Percentiles rank a stretch among this genome's conserved stretches.
Evolutionary conservation across 1,139 yeast species (phyloP).

Genomic region (Taphrina pruni): DNA sequence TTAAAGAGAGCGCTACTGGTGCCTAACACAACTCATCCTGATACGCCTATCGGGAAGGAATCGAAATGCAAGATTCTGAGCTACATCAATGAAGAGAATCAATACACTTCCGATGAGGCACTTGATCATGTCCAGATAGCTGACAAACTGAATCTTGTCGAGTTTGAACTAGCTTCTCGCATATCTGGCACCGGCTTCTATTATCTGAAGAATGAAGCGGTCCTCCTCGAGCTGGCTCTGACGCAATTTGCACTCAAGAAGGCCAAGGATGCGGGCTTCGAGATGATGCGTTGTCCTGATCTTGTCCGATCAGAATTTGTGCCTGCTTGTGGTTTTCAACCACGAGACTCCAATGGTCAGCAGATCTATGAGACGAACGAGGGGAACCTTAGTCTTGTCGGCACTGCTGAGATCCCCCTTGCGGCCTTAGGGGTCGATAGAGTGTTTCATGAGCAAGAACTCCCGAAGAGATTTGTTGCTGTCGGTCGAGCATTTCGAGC

Average conservation of each 20-base stretch:
- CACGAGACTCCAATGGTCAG: conserved; percentile 86
- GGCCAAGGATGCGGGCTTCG: conserved; percentile 73
- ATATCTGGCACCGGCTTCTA: conserved; percentile 91
- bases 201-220: conserved; percentile 84
- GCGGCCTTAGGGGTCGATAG: conserved; percentile 67
- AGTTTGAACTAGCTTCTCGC: conserved; percentile 71
- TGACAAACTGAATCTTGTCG: conserved; percentile 65
- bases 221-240: conserved; percentile 85
- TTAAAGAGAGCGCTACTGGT: conserved; percentile 42
- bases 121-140: conserved; percentile 74
- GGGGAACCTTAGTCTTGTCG: conserved; percentile 71
- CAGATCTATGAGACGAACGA: conserved; percentile 70
- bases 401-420: conserved; percentile 94
- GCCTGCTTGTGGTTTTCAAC: conserved; percentile 92
- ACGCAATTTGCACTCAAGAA: conserved; percentile 73
- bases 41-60: conserved; percentile 45
- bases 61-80: conserved; percentile 44
- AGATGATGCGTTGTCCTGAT: conserved; percentile 80
- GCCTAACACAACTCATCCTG: conserved; percentile 46
- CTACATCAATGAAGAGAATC: conserved; percentile 43
- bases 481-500: conserved; percentile 88
- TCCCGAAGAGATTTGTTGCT: conserved; percentile 74
- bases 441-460: conserved; percentile 52
- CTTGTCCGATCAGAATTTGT: conserved; percentile 79
- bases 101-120: conserved; percentile 22